phyloP scores from a whole-genome alignment of 768 basidiomycete species.

The Omphalotus guepiniiformis region DNA sequence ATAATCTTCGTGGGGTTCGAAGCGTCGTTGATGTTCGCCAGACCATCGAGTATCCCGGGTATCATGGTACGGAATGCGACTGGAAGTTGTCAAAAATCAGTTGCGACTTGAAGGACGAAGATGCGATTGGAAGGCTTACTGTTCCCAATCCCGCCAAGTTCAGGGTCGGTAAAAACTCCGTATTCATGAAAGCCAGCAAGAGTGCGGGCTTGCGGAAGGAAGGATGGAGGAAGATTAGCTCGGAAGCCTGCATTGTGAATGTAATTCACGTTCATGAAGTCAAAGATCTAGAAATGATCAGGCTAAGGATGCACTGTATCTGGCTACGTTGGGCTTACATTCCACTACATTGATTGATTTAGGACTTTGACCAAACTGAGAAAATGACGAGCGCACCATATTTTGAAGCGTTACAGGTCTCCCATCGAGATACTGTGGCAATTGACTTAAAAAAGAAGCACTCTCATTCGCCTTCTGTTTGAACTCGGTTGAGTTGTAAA shows the following conservation, averaged over 20 bases:
- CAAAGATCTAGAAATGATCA: slow-evolving; percentile 44
- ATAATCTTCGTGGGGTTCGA: slow-evolving; percentile 52
- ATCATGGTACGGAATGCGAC: slow-evolving; percentile 66
- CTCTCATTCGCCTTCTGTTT: slow-evolving; percentile 38
- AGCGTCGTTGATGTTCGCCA: slow-evolving; percentile 45
- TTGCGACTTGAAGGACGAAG: neutral
- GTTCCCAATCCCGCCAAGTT: slow-evolving; percentile 60
- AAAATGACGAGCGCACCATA: slow-evolving; percentile 42
- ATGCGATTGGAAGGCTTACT: slow-evolving; percentile 32
- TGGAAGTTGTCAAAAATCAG: slow-evolving; percentile 19
- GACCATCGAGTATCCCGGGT: slow-evolving; percentile 52
- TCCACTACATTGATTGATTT: slow-evolving; percentile 26
- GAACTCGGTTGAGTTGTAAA: slow-evolving; percentile 55
- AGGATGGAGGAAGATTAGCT: slow-evolving; percentile 39
- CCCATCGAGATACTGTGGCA: slow-evolving; percentile 51
- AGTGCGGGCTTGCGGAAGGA: slow-evolving; percentile 49
- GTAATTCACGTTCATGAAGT: slow-evolving; percentile 69
- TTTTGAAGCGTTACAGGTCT: slow-evolving; percentile 49
- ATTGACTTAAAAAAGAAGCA: slow-evolving; percentile 42
- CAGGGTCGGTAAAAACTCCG: slow-evolving; percentile 53
- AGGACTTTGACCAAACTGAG: neutral
- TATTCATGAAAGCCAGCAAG: slow-evolving; percentile 76
- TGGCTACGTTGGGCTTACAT: slow-evolving; percentile 22
- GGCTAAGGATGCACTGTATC: too few species aligned
- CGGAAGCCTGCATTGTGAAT: slow-evolving; percentile 62